phyloP scores from a whole-genome alignment of 2,329 filamentous ascomycete species.

The Aspergillus thermomutatus region DNA sequence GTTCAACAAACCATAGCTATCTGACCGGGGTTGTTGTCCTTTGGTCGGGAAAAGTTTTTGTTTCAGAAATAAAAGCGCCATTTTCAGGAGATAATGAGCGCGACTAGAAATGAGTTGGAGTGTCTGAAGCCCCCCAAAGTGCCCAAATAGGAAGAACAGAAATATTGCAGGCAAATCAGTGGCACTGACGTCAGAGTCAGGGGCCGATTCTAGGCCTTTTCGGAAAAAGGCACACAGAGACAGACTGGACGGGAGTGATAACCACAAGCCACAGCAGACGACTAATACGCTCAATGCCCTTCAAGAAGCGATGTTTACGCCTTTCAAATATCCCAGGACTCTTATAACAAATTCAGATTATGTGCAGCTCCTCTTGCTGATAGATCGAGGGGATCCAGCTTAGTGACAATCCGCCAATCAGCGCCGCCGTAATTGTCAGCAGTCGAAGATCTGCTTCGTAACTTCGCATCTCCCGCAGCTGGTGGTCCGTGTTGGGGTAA shows the following conservation, averaged over 20 bases:
- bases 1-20: conserved; percentile 12
- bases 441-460: not conserved
- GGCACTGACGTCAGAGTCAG: conserved; percentile 8
- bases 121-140: not conserved
- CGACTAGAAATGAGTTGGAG: not conserved
- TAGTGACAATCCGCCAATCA: conserved; percentile 5
- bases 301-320: not conserved
- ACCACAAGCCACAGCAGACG: not conserved
- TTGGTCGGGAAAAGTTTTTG: conserved; percentile 32
- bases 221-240: too few relatives aligned
- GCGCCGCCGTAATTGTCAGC: conserved; percentile 6
- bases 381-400: not conserved
- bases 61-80: conserved; percentile 40
- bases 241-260: not conserved
- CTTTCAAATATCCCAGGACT: not conserved
- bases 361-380: not conserved
- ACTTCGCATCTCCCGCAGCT: not conserved
- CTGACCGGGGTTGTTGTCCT: conserved; percentile 14
- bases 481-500: not conserved
- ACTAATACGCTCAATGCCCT: not conserved
- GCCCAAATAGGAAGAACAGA: not conserved
- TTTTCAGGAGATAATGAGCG: conserved; percentile 10
- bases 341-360: not conserved
- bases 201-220: conserved; percentile 4
- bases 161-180: conserved; percentile 1